phyloP scores from a whole-genome alignment of 176 grass and related monocot genomes.

The Tillandsia leiboldiana region DNA sequence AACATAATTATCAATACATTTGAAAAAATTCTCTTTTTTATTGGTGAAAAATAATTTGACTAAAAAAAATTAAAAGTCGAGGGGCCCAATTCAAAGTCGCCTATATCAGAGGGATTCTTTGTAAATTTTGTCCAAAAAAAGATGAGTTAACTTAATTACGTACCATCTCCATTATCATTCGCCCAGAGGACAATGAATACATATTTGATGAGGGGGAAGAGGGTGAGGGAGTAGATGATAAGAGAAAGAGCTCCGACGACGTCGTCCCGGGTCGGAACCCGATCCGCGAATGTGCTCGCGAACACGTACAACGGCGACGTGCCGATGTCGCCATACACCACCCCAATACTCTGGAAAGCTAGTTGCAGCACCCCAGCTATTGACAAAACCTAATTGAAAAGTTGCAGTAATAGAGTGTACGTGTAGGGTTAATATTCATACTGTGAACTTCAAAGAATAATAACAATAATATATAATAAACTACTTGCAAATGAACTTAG shows the following conservation, averaged over 20 bases:
- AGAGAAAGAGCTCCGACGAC: conserved; percentile 36
- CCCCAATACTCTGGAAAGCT: conserved; percentile 37
- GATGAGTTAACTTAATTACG: not conserved
- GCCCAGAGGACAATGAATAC: conserved; percentile 42
- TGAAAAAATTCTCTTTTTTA: no score
- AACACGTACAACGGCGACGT: conserved; percentile 40
- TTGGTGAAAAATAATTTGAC: no score
- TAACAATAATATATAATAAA: no score
- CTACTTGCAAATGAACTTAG: no score
- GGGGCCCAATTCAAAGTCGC: no score
- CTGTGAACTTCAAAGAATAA: no score
- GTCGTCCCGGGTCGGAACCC: conserved; percentile 9
- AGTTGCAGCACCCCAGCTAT: conserved; percentile 22
- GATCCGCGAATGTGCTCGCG: conserved; percentile 18
- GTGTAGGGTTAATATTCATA: not conserved
- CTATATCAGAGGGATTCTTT: no score
- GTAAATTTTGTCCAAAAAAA: no score
- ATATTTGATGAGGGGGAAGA: conserved; percentile 36
- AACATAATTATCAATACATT: no score
- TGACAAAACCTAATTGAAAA: conserved; percentile 11
- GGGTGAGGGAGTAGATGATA: conserved; percentile 35
- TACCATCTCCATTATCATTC: conserved; percentile 46
- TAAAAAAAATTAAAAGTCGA: no score
- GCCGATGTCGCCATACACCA: conserved; percentile 42
- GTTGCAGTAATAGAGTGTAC: not conserved